Percentiles rank a stretch among this genome's conserved stretches.
Evolutionary conservation across 441 rosid species (phyloP).

Genomic region (Erodium moschatum): DNA sequence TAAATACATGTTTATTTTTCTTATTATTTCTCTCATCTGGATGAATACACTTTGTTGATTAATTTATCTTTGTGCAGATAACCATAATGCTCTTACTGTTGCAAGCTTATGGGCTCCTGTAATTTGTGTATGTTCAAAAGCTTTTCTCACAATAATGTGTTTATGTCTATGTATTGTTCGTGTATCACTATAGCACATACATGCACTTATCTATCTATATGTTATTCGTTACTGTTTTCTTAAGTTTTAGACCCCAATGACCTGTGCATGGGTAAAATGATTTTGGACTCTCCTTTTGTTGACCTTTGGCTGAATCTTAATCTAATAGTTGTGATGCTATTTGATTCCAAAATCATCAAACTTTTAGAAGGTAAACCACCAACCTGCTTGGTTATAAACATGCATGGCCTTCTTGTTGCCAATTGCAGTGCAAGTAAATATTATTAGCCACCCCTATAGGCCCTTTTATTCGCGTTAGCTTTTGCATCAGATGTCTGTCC

Average conservation of each 20-base stretch:
- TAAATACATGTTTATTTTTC: not conserved
- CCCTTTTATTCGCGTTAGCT: not conserved
- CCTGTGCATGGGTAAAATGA: too few relatives aligned
- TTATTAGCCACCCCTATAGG: not conserved
- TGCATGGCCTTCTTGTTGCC: too few relatives aligned
- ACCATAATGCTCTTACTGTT: constrained; percentile 80
- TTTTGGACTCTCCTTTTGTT: too few relatives aligned
- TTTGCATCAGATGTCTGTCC: not conserved
- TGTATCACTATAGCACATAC: not conserved
- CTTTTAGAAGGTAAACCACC: too few relatives aligned
- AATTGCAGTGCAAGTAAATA: too few relatives aligned
- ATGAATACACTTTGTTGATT: not conserved
- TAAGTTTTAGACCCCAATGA: not conserved
- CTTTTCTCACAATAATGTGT: not conserved
- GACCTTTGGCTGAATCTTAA: too few relatives aligned
- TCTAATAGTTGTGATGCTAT: too few relatives aligned
- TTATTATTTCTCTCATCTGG: not conserved
- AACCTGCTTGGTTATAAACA: too few relatives aligned
- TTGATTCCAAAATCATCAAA: too few relatives aligned
- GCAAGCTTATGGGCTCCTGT: constrained; percentile 93
- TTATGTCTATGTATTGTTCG: not conserved
- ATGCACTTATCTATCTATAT: not conserved
- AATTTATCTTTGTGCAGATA: constrained; percentile 53
- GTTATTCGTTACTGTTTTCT: not conserved
- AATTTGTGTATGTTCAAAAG: constrained; percentile 58